These are phyloP conservation scores for Gnaphalium uliginosum DNA, from an alignment of 129 eudicot species.

Conservation along the genomic window DNA sequence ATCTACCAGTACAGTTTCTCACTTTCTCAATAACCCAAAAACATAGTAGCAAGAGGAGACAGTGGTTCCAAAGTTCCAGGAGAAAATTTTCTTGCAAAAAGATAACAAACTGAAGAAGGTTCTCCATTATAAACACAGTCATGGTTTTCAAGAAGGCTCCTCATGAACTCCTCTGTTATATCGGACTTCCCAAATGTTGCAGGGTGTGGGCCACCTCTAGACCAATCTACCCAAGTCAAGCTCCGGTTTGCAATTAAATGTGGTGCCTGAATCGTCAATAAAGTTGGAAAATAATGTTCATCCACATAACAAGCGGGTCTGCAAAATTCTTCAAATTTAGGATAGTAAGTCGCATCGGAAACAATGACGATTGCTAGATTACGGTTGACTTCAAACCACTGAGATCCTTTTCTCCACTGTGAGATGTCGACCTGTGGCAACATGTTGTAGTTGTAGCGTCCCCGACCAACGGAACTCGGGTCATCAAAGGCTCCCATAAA, in stretches of 20 bases:
- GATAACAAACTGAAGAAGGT: slow-evolving; percentile 49
- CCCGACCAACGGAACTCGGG: slow-evolving; percentile 70
- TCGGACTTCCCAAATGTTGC: slow-evolving; percentile 60
- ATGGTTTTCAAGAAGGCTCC: slow-evolving; percentile 30
- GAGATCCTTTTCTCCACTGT: slow-evolving; percentile 90
- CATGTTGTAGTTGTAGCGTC: slow-evolving; percentile 65
- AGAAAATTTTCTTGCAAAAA: slow-evolving; percentile 82
- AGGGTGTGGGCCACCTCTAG: slow-evolving; percentile 75
- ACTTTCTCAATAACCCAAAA: slow-evolving; percentile 58
- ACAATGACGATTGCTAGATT: slow-evolving; percentile 60
- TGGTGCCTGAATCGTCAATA: slow-evolving; percentile 52
- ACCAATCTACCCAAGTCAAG: slow-evolving; percentile 73
- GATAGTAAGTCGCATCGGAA: slow-evolving; percentile 57
- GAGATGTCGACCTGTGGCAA: slow-evolving; percentile 59
- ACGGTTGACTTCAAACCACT: slow-evolving; percentile 75
- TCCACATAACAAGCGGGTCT: slow-evolving; percentile 68
- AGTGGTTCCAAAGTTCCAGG: slow-evolving; percentile 67
- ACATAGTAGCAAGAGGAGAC: slow-evolving; percentile 46
- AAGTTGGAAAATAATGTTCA: slow-evolving; percentile 73
- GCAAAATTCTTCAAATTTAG: slow-evolving; percentile 61
- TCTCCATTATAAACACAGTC: slow-evolving; percentile 56
- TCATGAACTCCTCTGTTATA: slow-evolving; percentile 41
- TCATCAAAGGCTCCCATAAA: slow-evolving; percentile 79
- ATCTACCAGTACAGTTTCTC: not conserved
- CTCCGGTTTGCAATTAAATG: slow-evolving; percentile 53